Evolutionary conservation across 345 rosid genomes (phyloP).

Genomic region (Anacardium occidentale): DNA sequence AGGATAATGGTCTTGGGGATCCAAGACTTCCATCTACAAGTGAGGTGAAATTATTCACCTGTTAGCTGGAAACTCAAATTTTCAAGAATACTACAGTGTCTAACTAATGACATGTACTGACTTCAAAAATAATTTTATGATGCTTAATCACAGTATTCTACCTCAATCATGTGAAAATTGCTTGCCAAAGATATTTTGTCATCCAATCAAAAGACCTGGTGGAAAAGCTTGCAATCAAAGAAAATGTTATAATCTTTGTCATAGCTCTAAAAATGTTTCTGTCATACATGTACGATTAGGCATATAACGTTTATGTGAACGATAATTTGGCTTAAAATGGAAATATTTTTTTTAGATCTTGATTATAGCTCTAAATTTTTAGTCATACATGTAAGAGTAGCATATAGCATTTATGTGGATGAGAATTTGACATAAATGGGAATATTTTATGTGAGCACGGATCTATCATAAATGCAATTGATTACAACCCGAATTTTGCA

Average conservation of each 20-base stretch:
- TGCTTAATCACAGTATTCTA: not conserved
- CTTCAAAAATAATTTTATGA: not conserved
- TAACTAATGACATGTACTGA: not conserved
- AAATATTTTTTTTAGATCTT: not conserved
- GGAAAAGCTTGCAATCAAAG: not conserved
- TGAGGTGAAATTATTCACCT: not conserved
- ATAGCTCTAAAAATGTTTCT: too few species aligned
- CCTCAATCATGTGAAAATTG: not conserved
- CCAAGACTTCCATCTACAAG: not conserved
- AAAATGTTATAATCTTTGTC: too few species aligned
- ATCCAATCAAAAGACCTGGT: not conserved
- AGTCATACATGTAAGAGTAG: not conserved
- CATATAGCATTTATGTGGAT: not conserved
- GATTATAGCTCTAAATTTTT: too few species aligned
- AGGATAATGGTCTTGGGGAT: not conserved
- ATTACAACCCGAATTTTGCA: not conserved
- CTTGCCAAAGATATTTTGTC: not conserved
- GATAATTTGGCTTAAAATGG: not conserved
- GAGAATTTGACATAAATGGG: not conserved
- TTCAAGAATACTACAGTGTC: not conserved
- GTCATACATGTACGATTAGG: not conserved
- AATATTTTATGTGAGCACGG: not conserved
- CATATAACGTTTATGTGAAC: not conserved
- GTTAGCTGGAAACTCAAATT: not conserved
- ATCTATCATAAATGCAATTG: not conserved